These are phyloP conservation scores for Hordeum vulgare DNA, from an alignment of 176 grass and related monocot species.

Conservation along the genomic window MorexV3_pseudomolecules_assembly NC_058519.1:28364097-28364596, in stretches of 20 bases:
- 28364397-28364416: neutral
- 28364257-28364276: constrained; percentile 61
- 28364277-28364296: constrained; percentile 70
- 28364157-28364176: neutral
- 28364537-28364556: neutral
- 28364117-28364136: neutral
- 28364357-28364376: constrained; percentile 33
- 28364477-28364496: neutral
- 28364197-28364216: constrained; percentile 45
- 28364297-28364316: constrained; percentile 50
- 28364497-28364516: neutral
- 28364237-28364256: constrained; percentile 85
- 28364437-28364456: neutral
- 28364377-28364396: neutral
- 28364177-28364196: neutral
- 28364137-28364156: neutral
- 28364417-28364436: neutral
- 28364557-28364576: too few species aligned
- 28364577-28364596: too few species aligned
- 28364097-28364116: neutral
- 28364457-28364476: too few species aligned
- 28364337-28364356: constrained; percentile 48
- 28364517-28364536: neutral
- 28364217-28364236: constrained; percentile 60
- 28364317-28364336: constrained; percentile 60